Percentiles rank a stretch among this genome's conserved stretches.
These are phyloP conservation scores for Xylariaceae sp. DNA, from an alignment of 2,329 filamentous ascomycete species.

Conservation along the genomic window DNA sequence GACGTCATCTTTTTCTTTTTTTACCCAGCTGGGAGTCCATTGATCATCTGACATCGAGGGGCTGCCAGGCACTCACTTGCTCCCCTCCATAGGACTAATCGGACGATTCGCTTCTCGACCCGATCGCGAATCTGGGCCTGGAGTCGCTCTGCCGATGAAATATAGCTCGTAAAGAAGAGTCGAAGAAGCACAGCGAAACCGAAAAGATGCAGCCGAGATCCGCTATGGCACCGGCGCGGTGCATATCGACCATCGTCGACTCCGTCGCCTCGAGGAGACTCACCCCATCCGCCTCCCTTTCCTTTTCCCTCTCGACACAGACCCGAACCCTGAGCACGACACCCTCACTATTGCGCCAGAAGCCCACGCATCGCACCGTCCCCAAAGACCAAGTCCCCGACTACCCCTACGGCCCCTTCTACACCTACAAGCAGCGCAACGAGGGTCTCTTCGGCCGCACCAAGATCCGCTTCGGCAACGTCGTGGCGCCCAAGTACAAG, in stretches of 20 bases:
- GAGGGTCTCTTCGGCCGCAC: conserved; percentile 64
- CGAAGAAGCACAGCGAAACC: not conserved
- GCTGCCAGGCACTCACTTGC: not conserved
- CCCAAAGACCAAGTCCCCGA: conserved; percentile 42
- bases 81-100: not conserved
- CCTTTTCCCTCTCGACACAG: conserved; percentile 6
- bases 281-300: not conserved
- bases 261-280: not conserved
- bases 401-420: conserved; percentile 69
- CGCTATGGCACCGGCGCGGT: conserved; percentile 9
- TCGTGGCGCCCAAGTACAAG: conserved; percentile 61
- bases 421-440: conserved; percentile 75
- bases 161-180: not conserved
- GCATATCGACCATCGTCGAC: not conserved
- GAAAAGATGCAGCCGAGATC: conserved; percentile 4
- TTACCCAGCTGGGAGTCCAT: not conserved
- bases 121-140: not conserved
- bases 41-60: no score
- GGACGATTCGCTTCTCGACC: not conserved
- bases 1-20: not conserved
- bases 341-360: conserved; percentile 21
- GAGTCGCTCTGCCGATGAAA: not conserved
- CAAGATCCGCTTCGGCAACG: conserved; percentile 75
- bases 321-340: conserved; percentile 28
- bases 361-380: conserved; percentile 38